These are phyloP conservation scores for Globisporangium nagaii DNA, from an alignment of 352 stramenopile genomes.

Conservation along the genomic window DNA sequence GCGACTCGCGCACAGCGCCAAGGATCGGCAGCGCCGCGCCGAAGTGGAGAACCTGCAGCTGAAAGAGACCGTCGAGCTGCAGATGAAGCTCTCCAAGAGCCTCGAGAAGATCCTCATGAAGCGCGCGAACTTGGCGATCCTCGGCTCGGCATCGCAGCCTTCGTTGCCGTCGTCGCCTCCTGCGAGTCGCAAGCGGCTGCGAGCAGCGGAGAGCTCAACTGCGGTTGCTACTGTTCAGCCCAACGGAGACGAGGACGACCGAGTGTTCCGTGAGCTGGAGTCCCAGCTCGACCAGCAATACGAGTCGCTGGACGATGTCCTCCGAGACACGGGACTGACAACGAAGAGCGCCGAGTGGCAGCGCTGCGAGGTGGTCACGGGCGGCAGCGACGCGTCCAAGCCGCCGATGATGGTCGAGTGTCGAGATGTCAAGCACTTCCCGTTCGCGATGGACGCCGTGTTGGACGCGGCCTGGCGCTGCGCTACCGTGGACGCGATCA, in stretches of 20 bases:
- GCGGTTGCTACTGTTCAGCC: background rate
- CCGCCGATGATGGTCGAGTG: background rate
- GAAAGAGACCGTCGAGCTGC: constrained; percentile 36
- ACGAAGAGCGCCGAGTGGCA: background rate
- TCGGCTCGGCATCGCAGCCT: too few species aligned
- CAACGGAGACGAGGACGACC: background rate
- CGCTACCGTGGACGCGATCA: background rate
- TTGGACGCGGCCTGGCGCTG: background rate
- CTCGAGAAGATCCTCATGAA: constrained; percentile 43
- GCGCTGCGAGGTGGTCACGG: background rate
- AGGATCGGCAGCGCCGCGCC: constrained; percentile 45
- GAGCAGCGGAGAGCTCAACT: background rate
- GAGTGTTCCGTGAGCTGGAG: background rate
- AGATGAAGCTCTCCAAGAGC: constrained; percentile 42
- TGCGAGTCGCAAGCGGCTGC: background rate
- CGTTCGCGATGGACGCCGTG: background rate
- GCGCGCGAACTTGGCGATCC: constrained; percentile 26
- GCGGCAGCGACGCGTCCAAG: background rate
- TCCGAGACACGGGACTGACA: background rate
- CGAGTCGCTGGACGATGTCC: background rate
- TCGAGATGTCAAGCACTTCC: background rate
- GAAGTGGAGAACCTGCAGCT: constrained; percentile 56
- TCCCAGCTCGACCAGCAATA: background rate
- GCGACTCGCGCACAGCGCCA: constrained; percentile 47
- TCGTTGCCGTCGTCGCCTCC: too few species aligned